Percentiles rank a stretch among this genome's conserved stretches.
Conservation (phyloP, 176 grass and related monocot genomes). For the Lolium rigidum region DNA sequence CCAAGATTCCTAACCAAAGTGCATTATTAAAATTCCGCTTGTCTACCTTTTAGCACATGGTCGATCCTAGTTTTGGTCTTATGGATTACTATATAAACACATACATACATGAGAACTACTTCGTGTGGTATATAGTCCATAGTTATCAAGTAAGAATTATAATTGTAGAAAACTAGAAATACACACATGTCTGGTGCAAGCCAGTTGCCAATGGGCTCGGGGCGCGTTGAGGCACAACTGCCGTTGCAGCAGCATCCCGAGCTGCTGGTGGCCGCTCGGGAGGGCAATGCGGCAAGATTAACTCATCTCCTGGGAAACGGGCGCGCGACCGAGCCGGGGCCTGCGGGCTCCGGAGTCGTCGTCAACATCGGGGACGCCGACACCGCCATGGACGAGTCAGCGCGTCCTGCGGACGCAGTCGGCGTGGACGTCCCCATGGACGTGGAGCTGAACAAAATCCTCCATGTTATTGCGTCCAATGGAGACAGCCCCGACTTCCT, state of each 20-base stretch:
- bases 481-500: neutral
- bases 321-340: neutral
- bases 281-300: neutral
- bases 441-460: neutral
- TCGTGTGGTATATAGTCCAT: too few species aligned
- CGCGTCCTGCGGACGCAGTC: neutral
- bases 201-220: neutral
- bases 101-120: too few species aligned
- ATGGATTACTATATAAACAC: too few species aligned
- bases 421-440: neutral
- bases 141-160: too few species aligned
- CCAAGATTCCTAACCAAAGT: too few species aligned
- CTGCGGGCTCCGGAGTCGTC: neutral
- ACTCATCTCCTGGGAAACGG: neutral
- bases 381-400: too few species aligned
- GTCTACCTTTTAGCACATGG: too few species aligned
- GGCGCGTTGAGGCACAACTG: neutral
- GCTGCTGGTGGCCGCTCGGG: conserved; percentile 2
- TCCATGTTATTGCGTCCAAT: neutral
- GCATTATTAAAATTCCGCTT: too few species aligned
- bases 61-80: too few species aligned
- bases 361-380: neutral
- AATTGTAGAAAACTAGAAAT: too few species aligned
- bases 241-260: neutral
- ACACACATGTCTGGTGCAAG: neutral